These are phyloP conservation scores for Colletotrichum acutatum DNA, from an alignment of 2,329 filamentous ascomycete genomes.

Conservation along the genomic window DNA sequence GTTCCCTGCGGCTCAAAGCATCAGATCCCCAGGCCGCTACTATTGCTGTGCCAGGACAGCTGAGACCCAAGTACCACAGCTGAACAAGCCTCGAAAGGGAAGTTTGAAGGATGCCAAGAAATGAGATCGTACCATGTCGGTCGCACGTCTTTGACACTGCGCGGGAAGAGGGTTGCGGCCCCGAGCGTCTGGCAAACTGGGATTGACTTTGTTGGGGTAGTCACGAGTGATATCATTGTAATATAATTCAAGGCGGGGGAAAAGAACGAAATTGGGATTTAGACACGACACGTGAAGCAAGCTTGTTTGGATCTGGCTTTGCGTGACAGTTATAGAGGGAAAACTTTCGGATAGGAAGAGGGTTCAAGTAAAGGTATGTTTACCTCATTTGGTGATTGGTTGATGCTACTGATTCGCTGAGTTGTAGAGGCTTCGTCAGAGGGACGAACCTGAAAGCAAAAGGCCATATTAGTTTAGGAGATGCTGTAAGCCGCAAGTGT, in stretches of 20 bases:
- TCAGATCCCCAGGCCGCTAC: background rate
- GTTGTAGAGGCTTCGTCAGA: background rate
- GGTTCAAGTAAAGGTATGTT: background rate
- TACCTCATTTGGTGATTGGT: background rate
- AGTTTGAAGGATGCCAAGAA: background rate
- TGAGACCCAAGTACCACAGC: background rate
- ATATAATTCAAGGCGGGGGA: background rate
- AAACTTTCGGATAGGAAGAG: background rate
- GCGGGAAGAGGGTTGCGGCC: background rate
- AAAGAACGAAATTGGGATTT: no score
- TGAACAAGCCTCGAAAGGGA: background rate
- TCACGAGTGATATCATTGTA: slow-evolving; percentile 25
- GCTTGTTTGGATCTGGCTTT: background rate
- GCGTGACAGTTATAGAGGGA: background rate
- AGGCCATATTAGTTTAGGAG: background rate
- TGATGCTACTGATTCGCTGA: background rate
- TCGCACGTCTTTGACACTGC: background rate
- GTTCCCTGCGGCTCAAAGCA: slow-evolving; percentile 11
- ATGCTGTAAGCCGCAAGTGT: background rate
- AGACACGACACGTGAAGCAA: background rate
- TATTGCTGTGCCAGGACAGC: slow-evolving; percentile 9
- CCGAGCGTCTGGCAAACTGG: background rate
- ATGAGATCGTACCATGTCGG: background rate
- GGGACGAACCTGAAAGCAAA: background rate
- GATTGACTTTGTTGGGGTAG: slow-evolving; percentile 19